Evolutionary conservation across 495 filamentous ascomycete species (phyloP).

Genomic region (Clavariopsis aquatica): DNA sequence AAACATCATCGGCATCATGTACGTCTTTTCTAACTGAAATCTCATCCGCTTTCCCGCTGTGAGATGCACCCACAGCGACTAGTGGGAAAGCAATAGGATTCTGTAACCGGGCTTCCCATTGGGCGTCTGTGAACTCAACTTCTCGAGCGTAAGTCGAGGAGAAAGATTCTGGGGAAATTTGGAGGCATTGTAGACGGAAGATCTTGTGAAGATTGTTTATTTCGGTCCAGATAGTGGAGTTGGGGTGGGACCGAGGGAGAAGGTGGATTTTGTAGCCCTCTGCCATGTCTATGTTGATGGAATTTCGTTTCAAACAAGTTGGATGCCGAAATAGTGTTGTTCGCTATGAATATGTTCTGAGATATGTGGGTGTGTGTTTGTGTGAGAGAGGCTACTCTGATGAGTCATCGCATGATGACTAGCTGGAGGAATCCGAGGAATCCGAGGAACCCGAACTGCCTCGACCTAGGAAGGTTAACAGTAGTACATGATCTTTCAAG

Average conservation of each 20-base stretch:
- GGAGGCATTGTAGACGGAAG: constrained; percentile 25
- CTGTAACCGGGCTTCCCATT: constrained; percentile 31
- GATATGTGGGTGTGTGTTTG: no score
- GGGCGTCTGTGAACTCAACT: constrained; percentile 6
- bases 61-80: not conserved
- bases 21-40: not conserved
- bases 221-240: constrained; percentile 5
- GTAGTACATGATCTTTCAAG: constrained; percentile 20
- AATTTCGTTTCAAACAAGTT: no score
- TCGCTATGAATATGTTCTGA: no score
- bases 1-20: not conserved
- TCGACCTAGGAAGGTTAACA: constrained; percentile 16
- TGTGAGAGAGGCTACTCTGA: no score
- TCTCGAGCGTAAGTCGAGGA: constrained; percentile 24
- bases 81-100: constrained; percentile 26
- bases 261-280: not conserved
- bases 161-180: constrained; percentile 21
- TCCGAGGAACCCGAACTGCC: not conserved
- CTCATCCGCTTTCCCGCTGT: not conserved
- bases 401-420: no score
- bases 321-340: no score
- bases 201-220: constrained; percentile 5
- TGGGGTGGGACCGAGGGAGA: constrained; percentile 15
- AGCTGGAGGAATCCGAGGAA: not conserved
- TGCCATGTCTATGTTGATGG: not conserved